Conservation (phyloP, 495 filamentous ascomycete species). For the Xylaria venustula region DNA sequence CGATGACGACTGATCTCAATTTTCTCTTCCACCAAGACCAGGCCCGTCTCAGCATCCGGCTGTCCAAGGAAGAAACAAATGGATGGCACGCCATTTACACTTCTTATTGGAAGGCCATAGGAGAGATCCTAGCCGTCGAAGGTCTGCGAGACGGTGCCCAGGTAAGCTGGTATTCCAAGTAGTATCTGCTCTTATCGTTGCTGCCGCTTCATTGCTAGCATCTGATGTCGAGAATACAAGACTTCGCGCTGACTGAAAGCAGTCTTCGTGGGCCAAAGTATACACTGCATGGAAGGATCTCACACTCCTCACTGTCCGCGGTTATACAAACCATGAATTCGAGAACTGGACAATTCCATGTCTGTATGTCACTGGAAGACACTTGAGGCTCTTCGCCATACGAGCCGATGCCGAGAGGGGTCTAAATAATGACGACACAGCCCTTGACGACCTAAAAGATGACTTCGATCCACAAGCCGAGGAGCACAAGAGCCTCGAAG, state of each 20-base stretch:
- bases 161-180: slow-evolving; percentile 10
- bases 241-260: slow-evolving; percentile 22
- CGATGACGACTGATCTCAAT: slow-evolving; percentile 22
- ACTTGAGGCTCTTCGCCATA: slow-evolving; percentile 83
- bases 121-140: slow-evolving; percentile 61
- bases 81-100: slow-evolving; percentile 83
- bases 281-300: slow-evolving; percentile 86
- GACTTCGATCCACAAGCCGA: slow-evolving; percentile 69
- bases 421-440: slow-evolving; percentile 42
- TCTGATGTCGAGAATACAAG: neutral
- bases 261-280: slow-evolving; percentile 66
- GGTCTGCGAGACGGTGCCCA: slow-evolving; percentile 34
- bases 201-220: neutral
- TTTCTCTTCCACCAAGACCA: slow-evolving; percentile 27
- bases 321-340: slow-evolving; percentile 68
- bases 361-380: slow-evolving; percentile 79
- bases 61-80: slow-evolving; percentile 62
- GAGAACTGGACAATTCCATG: slow-evolving; percentile 86
- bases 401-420: slow-evolving; percentile 71
- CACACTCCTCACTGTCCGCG: slow-evolving; percentile 65
- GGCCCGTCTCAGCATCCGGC: slow-evolving; percentile 25
- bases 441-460: slow-evolving; percentile 61
- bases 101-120: slow-evolving; percentile 77
- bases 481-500: slow-evolving; percentile 79
- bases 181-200: neutral